These are phyloP conservation scores for Zalaria obscura DNA, from an alignment of 2,329 filamentous ascomycete genomes.

Conservation along the genomic window DNA sequence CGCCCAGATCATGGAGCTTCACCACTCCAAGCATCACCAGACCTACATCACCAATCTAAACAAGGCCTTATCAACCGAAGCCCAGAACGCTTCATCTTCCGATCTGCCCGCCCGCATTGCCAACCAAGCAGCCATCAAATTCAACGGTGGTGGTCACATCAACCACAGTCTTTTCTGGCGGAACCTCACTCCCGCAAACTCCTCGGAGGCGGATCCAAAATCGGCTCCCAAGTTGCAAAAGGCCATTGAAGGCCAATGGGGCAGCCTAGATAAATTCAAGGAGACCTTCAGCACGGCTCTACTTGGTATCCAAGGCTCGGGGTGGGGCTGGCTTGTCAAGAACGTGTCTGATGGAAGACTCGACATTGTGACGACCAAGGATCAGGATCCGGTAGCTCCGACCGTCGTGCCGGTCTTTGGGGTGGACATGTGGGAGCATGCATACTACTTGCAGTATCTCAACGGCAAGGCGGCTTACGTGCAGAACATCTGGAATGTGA, in stretches of 20 bases:
- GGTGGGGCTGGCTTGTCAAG: constrained; percentile 78
- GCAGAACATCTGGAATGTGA: constrained; percentile 62
- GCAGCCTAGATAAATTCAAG: constrained; percentile 52
- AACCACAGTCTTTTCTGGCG: constrained; percentile 93
- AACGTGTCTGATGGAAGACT: constrained; percentile 44
- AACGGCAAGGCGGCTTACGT: constrained; percentile 65
- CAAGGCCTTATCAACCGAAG: constrained; percentile 46
- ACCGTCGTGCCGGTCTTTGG: constrained; percentile 58
- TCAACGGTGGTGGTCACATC: constrained; percentile 84
- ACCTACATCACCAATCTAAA: constrained; percentile 68
- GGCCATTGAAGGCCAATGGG: constrained; percentile 53
- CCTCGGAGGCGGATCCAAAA: constrained; percentile 39
- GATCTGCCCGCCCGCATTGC: constrained; percentile 52
- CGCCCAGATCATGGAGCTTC: constrained; percentile 66
- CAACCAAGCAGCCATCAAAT: constrained; percentile 61
- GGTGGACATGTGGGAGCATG: constrained; percentile 89
- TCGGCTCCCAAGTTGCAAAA: constrained; percentile 43
- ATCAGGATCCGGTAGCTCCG: constrained; percentile 63
- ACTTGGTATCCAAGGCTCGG: constrained; percentile 64
- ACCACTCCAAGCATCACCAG: constrained; percentile 68
- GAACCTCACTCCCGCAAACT: constrained; percentile 51
- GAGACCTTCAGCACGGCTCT: constrained; percentile 51
- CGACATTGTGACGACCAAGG: constrained; percentile 67
- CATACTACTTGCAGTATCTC: constrained; percentile 75
- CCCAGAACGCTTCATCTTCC: constrained; percentile 27